Conservation (phyloP, 768 basidiomycete genomes). For the Sistotremastrum suecicum region DNA sequence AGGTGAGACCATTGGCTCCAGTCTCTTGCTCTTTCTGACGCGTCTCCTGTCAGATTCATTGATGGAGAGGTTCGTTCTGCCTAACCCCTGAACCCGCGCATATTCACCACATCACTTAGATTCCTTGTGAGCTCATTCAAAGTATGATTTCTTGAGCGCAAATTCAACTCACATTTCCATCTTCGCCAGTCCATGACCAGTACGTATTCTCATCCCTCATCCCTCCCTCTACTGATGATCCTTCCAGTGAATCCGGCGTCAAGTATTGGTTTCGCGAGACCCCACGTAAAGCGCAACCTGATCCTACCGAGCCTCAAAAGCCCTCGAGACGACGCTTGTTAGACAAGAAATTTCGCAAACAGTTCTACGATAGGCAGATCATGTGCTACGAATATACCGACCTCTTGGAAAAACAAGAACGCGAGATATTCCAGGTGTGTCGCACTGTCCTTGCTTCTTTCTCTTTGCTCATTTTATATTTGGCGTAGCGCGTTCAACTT, state of each 20-base stretch:
- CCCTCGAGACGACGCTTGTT: constrained; percentile 19
- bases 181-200: constrained; percentile 29
- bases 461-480: not conserved
- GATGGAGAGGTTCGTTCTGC: constrained; percentile 42
- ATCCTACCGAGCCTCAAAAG: constrained; percentile 5
- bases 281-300: constrained; percentile 14
- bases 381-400: constrained; percentile 70
- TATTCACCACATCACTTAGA: constrained; percentile 21
- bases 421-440: constrained; percentile 60
- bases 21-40: not conserved
- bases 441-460: no score
- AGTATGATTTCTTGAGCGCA: not conserved
- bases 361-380: constrained; percentile 63
- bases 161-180: constrained; percentile 1
- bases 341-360: constrained; percentile 38
- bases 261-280: constrained; percentile 32
- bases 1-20: constrained; percentile 25
- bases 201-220: constrained; percentile 16
- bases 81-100: not conserved
- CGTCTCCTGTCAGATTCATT: constrained; percentile 36
- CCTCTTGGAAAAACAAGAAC: constrained; percentile 39
- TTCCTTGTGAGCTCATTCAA: constrained; percentile 35
- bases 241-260: constrained; percentile 25
- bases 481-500: constrained; percentile 14
- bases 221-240: not conserved